Conservation (phyloP, 371 early-diverging fungal species). For the Mucor racemosus region DNA sequence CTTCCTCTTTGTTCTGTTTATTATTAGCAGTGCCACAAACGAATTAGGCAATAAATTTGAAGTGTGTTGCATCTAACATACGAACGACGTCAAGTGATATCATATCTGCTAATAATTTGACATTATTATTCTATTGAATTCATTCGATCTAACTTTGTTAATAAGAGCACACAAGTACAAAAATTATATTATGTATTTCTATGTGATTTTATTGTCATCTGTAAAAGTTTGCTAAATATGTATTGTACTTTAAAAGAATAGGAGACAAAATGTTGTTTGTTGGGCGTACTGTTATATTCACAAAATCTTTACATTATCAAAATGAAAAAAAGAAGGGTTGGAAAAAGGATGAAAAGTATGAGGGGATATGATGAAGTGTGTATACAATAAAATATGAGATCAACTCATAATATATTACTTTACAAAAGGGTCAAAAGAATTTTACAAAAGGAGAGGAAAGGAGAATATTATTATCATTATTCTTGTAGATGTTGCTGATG, state of each 20-base stretch:
- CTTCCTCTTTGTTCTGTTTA: neutral
- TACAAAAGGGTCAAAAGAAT: constrained; percentile 12
- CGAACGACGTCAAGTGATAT: neutral
- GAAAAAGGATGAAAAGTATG: neutral
- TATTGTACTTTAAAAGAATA: constrained; percentile 13
- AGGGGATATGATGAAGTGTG: constrained; percentile 5
- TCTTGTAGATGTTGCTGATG: neutral
- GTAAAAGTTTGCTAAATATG: constrained; percentile 7
- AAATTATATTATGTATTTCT: neutral
- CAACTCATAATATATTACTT: constrained; percentile 19
- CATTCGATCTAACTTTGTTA: neutral
- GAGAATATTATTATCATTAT: neutral
- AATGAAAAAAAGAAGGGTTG: neutral
- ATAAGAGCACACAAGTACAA: neutral
- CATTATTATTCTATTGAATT: neutral
- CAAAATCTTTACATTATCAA: constrained; percentile 16
- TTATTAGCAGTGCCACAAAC: neutral
- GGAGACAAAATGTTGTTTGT: neutral
- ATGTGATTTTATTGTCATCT: neutral
- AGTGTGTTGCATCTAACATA: neutral
- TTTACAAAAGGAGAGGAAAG: neutral
- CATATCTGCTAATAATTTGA: neutral
- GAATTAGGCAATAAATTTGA: neutral
- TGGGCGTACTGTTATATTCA: constrained; percentile 11
- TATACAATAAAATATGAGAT: constrained; percentile 15